Percentiles rank a stretch among this genome's conserved stretches.
These are phyloP conservation scores for Apocynum venetum DNA, from an alignment of 257 asterid species.

Conservation along the genomic window DNA sequence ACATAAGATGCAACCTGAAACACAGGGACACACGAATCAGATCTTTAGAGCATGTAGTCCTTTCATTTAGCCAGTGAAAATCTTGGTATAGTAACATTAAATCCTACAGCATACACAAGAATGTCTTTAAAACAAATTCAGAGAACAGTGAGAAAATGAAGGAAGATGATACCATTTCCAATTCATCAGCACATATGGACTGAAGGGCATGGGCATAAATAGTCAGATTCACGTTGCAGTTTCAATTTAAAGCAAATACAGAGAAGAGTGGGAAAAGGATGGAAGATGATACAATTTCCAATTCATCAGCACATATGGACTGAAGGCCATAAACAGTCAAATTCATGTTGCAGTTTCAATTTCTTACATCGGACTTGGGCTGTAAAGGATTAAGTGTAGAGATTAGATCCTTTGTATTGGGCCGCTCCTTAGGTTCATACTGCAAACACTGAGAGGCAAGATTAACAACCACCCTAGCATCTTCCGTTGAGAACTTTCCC, in stretches of 20 bases:
- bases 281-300: not conserved
- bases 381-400: conserved; percentile 73
- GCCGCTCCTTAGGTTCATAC: conserved; percentile 88
- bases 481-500: conserved; percentile 79
- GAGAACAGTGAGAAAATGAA: not conserved
- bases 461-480: conserved; percentile 72
- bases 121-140: not conserved
- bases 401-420: conserved; percentile 70
- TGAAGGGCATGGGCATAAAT: not conserved
- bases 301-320: not conserved
- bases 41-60: not conserved
- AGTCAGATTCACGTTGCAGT: not conserved
- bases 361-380: conserved; percentile 59
- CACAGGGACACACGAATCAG: conserved; percentile 5
- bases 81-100: not conserved
- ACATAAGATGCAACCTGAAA: conserved; percentile 79
- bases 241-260: not conserved
- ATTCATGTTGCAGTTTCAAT: not conserved
- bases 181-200: not conserved
- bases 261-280: not conserved
- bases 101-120: not conserved
- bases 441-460: conserved; percentile 86
- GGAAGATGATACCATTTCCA: not conserved
- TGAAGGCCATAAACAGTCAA: not conserved
- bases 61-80: not conserved